These are phyloP conservation scores for Strigomonas culicis DNA, from an alignment of 208 protist species.

Conservation along the genomic window DNA sequence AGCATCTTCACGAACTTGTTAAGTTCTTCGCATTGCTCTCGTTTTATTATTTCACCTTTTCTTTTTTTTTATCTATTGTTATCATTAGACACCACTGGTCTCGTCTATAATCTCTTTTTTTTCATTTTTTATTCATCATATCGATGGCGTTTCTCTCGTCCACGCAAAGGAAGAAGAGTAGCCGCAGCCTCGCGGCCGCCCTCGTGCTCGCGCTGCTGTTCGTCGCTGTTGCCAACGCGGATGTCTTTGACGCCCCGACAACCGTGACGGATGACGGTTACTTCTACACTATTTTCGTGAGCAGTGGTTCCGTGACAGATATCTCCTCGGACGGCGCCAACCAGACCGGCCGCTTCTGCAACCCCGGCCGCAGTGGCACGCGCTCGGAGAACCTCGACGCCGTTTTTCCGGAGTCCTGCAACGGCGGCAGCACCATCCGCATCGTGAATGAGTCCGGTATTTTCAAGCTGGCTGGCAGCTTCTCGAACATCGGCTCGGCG, in stretches of 20 bases:
- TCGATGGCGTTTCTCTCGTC: background rate
- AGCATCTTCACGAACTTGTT: background rate
- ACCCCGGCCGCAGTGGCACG: slow-evolving; percentile 21
- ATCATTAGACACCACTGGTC: background rate
- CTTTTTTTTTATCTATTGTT: slow-evolving; percentile 1
- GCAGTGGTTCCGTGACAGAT: background rate
- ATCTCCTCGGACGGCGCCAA: slow-evolving; percentile 31
- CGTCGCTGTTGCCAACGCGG: background rate
- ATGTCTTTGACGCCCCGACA: background rate
- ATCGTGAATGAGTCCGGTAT: slow-evolving; percentile 28
- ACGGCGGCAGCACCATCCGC: slow-evolving; percentile 40
- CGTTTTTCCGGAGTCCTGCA: slow-evolving; percentile 54
- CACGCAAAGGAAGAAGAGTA: background rate
- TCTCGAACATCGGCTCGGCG: slow-evolving; percentile 16
- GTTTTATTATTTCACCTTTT: background rate
- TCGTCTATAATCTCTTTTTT: background rate
- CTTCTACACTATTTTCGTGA: slow-evolving; percentile 30
- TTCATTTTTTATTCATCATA: background rate
- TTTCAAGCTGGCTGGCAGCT: slow-evolving; percentile 42
- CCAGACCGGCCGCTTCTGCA: slow-evolving; percentile 40
- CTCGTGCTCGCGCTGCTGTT: background rate
- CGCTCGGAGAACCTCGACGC: slow-evolving; percentile 13
- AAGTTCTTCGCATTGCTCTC: background rate
- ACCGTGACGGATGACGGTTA: slow-evolving; percentile 10
- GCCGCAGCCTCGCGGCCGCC: background rate